Percentiles rank a stretch among this genome's conserved stretches.
Evolutionary conservation across 140 eudicot genomes (phyloP).

Genomic region (Anethum foeniculum): DNA sequence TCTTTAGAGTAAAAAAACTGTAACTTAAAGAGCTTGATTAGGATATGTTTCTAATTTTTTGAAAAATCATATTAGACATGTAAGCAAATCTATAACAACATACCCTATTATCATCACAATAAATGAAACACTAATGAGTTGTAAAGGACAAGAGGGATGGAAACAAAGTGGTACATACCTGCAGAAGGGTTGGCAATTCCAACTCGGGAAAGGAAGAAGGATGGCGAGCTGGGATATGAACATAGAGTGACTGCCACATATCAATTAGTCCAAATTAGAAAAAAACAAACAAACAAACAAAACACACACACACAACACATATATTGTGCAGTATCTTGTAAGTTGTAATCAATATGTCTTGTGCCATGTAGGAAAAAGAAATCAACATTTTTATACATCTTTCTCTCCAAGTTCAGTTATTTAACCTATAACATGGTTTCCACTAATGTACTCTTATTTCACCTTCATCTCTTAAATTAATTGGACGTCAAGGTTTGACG

Average conservation of each 20-base stretch:
- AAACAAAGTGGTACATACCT: conserved; percentile 42
- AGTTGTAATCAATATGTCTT: neutral
- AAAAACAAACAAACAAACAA: neutral
- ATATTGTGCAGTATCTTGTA: neutral
- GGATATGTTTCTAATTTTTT: neutral
- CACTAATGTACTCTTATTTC: too few species aligned
- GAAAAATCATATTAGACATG: neutral
- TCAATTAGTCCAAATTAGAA: conserved; percentile 11
- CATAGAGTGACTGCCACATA: conserved; percentile 77
- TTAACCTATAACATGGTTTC: neutral
- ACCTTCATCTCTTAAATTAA: too few species aligned
- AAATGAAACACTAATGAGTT: neutral
- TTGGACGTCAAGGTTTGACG: neutral
- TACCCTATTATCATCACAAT: neutral
- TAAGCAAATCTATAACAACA: neutral
- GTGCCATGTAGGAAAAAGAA: neutral
- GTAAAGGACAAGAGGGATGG: neutral
- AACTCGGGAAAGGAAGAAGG: conserved; percentile 85
- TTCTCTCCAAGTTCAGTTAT: neutral
- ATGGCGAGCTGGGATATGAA: conserved; percentile 84
- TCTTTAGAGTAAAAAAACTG: neutral
- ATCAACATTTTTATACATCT: neutral
- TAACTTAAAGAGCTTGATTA: neutral
- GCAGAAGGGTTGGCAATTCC: conserved; percentile 88
- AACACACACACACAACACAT: neutral